Conservation (phyloP, 139 green algal species). For the Desmodesmus armatus region DNA sequence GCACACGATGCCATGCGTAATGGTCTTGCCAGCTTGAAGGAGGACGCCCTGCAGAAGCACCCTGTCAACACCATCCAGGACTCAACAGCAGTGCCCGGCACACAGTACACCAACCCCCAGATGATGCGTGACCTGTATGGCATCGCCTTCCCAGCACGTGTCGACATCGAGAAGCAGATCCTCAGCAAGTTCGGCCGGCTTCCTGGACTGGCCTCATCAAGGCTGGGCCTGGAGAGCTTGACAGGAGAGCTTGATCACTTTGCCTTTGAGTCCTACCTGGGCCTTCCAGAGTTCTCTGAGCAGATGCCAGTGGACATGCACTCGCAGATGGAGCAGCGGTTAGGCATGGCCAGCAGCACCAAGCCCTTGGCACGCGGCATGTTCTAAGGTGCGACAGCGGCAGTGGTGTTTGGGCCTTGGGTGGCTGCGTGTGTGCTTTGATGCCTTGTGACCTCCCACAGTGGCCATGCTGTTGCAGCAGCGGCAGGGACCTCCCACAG, state of each 20-base stretch:
- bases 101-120: slow-evolving; percentile 40
- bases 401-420: not conserved
- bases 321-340: slow-evolving; percentile 77
- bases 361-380: slow-evolving; percentile 41
- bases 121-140: slow-evolving; percentile 86
- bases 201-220: slow-evolving; percentile 67
- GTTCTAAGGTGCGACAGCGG: slow-evolving; percentile 8
- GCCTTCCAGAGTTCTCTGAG: slow-evolving; percentile 55
- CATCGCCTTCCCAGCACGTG: slow-evolving; percentile 71
- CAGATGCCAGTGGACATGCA: slow-evolving; percentile 70
- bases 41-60: slow-evolving; percentile 67
- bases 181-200: slow-evolving; percentile 68
- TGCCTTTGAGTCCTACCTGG: slow-evolving; percentile 79
- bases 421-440: too few species aligned
- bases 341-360: slow-evolving; percentile 42
- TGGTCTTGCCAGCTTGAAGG: slow-evolving; percentile 79
- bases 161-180: slow-evolving; percentile 87
- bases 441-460: too few species aligned
- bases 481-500: too few species aligned
- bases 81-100: slow-evolving; percentile 18
- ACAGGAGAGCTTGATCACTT: slow-evolving; percentile 88
- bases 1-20: slow-evolving; percentile 78
- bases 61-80: slow-evolving; percentile 82
- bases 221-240: slow-evolving; percentile 79
- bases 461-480: too few species aligned